A percentile compares a stretch with the other conserved stretches of the same genome.
Evolutionary conservation across 2,329 filamentous ascomycete genomes (phyloP).

Genomic region (Aureobasidium sp.): DNA sequence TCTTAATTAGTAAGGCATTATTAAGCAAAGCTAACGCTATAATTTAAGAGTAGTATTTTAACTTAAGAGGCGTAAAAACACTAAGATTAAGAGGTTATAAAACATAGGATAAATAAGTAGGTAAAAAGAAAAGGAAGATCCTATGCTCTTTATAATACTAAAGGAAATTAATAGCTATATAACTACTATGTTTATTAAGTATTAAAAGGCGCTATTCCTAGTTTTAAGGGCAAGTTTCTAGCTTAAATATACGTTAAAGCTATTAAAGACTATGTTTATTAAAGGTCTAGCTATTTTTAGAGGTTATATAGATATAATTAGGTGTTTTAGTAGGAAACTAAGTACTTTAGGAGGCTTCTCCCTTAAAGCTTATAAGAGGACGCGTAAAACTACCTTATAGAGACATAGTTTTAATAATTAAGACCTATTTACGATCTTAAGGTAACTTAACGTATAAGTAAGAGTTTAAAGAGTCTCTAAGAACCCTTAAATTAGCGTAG

Average conservation of each 20-base stretch:
- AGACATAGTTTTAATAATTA: no score
- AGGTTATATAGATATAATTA: background rate
- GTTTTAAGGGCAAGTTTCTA: background rate
- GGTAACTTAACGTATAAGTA: no score
- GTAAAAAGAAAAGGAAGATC: background rate
- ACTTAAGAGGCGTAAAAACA: background rate
- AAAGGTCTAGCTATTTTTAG: background rate
- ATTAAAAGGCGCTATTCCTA: background rate
- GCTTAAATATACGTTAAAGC: background rate
- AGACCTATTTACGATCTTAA: no score
- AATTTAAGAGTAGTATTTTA: background rate
- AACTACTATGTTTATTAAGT: background rate
- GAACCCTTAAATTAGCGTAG: no score
- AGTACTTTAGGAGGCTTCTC: no score
- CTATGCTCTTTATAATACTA: background rate
- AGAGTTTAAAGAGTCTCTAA: no score
- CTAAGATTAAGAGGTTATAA: background rate
- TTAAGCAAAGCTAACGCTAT: background rate
- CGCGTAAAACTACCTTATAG: no score
- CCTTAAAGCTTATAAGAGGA: no score
- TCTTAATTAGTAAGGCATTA: background rate
- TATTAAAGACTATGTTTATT: background rate
- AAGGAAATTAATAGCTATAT: background rate
- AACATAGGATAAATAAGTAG: background rate
- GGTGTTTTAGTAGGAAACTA: background rate